Evolutionary conservation across 176 grass and related monocot species (phyloP).

Genomic region (Zoysia japonica): DNA sequence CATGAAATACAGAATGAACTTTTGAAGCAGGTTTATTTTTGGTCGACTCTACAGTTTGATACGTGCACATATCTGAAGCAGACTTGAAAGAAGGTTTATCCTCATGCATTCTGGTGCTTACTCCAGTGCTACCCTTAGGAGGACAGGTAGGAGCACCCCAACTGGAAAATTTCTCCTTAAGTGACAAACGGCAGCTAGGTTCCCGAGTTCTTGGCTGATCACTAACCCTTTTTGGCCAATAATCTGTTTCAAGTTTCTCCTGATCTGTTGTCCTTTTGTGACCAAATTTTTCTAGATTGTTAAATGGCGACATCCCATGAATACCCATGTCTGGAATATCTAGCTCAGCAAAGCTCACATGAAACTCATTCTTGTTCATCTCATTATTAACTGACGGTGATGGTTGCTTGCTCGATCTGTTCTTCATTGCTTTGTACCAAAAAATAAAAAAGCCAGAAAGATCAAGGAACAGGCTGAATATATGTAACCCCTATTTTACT

Average conservation of each 20-base stretch:
- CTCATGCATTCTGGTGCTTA: constrained; percentile 11
- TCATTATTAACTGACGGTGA: constrained; percentile 41
- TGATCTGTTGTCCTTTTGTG: constrained; percentile 30
- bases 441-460: not conserved
- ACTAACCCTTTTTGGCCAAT: constrained; percentile 37
- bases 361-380: constrained; percentile 42
- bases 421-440: constrained; percentile 37
- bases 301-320: constrained; percentile 36
- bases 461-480: constrained; percentile 14
- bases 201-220: constrained; percentile 38
- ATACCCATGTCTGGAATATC: constrained; percentile 47
- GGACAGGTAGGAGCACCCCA: constrained; percentile 43
- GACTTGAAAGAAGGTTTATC: constrained; percentile 42
- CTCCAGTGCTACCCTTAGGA: constrained; percentile 27
- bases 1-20: constrained; percentile 40
- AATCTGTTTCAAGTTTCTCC: constrained; percentile 40
- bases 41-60: constrained; percentile 42
- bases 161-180: constrained; percentile 46
- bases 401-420: constrained; percentile 39
- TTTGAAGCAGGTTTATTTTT: constrained; percentile 38
- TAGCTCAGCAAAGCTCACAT: constrained; percentile 39
- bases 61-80: constrained; percentile 19
- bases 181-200: constrained; percentile 48
- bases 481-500: constrained; percentile 13
- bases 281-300: constrained; percentile 32